Conservation (phyloP, 129 eudicot species). For the Sambucus nigra region DNA sequence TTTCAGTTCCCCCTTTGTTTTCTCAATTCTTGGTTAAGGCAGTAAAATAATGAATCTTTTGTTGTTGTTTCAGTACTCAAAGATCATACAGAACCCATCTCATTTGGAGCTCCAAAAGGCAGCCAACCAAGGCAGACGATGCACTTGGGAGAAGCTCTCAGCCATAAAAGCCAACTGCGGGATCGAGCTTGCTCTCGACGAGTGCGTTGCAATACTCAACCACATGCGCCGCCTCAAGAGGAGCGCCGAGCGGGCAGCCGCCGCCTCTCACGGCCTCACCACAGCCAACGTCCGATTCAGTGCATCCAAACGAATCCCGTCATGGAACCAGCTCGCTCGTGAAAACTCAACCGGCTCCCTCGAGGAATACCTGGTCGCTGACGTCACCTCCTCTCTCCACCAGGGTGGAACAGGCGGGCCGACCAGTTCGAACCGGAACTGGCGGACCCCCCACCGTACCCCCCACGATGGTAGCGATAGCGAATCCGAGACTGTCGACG, state of each 20-base stretch:
- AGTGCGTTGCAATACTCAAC: slow-evolving; percentile 70
- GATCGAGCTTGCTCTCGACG: slow-evolving; percentile 84
- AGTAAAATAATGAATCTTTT: no score
- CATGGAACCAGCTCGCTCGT: slow-evolving; percentile 92
- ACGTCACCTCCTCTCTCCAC: slow-evolving; percentile 41
- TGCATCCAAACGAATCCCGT: slow-evolving; percentile 83
- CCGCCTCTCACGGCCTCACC: slow-evolving; percentile 50
- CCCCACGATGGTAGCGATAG: slow-evolving; percentile 70
- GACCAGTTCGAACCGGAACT: slow-evolving; percentile 18
- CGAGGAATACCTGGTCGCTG: slow-evolving; percentile 56
- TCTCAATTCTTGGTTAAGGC: no score
- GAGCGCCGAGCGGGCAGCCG: slow-evolving; percentile 83
- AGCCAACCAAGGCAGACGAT: slow-evolving; percentile 86
- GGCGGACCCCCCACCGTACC: slow-evolving; percentile 36
- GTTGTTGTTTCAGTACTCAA: slow-evolving; percentile 43
- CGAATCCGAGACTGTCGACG: slow-evolving; percentile 57
- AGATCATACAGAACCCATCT: slow-evolving; percentile 86
- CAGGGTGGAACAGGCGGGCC: slow-evolving; percentile 25
- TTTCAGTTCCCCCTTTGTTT: no score
- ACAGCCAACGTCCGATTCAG: slow-evolving; percentile 41
- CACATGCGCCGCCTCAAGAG: slow-evolving; percentile 88
- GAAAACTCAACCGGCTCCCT: slow-evolving; percentile 92
- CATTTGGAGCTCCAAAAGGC: slow-evolving; percentile 77
- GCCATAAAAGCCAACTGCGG: slow-evolving; percentile 95
- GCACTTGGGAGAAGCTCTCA: slow-evolving; percentile 98